Percentiles rank a stretch among this genome's conserved stretches.
These are phyloP conservation scores for Fusarium odoratissimum DNA, from an alignment of 2,329 filamentous ascomycete species.

Conservation along the genomic window DNA sequence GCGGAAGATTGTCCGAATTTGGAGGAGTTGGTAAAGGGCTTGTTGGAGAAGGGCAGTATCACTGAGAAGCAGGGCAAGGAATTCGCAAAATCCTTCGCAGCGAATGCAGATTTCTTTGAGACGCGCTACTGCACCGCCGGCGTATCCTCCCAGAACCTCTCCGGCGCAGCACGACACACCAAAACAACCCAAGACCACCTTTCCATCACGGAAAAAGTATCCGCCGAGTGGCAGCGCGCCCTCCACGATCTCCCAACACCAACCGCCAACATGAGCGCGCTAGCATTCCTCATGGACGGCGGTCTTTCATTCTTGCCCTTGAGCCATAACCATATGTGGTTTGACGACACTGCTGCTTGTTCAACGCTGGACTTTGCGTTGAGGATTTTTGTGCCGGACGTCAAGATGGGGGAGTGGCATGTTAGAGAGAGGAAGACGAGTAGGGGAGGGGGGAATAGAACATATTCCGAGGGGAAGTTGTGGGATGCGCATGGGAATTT, in stretches of 20 bases:
- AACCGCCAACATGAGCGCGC: slow-evolving; percentile 50
- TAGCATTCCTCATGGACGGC: slow-evolving; percentile 59
- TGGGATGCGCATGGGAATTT: slow-evolving; percentile 58
- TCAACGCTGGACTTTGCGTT: slow-evolving; percentile 63
- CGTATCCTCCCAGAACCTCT: slow-evolving; percentile 57
- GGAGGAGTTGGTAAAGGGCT: background rate
- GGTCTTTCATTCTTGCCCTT: slow-evolving; percentile 58
- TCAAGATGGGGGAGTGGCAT: slow-evolving; percentile 57
- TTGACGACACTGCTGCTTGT: slow-evolving; percentile 58
- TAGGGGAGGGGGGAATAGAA: slow-evolving; percentile 54
- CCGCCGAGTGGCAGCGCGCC: slow-evolving; percentile 57
- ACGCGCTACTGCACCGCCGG: slow-evolving; percentile 52
- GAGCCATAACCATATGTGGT: slow-evolving; percentile 54
- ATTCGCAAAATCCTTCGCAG: slow-evolving; percentile 46
- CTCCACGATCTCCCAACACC: slow-evolving; percentile 31
- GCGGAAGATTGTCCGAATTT: slow-evolving; percentile 43
- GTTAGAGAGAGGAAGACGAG: slow-evolving; percentile 55
- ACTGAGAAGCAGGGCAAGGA: slow-evolving; percentile 36
- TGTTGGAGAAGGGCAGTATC: slow-evolving; percentile 43
- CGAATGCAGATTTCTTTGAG: slow-evolving; percentile 50
- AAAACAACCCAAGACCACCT: slow-evolving; percentile 51
- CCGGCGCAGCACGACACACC: slow-evolving; percentile 54
- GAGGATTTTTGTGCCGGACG: slow-evolving; percentile 53
- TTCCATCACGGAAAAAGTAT: slow-evolving; percentile 50
- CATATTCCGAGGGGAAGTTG: slow-evolving; percentile 57